Evolutionary conservation across 306 rosid genomes (phyloP), one percentile per base, ranked within the genome.

Genomic region (Castanea sativa): DNA sequence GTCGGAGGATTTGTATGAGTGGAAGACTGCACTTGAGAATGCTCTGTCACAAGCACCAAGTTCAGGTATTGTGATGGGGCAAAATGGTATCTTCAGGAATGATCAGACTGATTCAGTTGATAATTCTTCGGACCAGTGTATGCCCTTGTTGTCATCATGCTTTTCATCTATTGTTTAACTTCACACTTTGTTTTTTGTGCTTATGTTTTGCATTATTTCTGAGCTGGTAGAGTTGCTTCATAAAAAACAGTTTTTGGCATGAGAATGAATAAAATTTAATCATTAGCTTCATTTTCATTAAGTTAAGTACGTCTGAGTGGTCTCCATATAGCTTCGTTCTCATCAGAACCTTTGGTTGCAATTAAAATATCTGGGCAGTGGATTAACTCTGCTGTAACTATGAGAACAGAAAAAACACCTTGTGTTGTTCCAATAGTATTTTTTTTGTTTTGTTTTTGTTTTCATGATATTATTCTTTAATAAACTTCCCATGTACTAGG

Each of bases 1-100:
- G 41, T 74, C 65, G 5, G 97, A 96, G 65, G 99, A 96, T 83
- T 86, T 96, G 76, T 84, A 90, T 52, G 98, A 93, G 86, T 96
- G 99, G 99, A 96, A 96, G 87, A 83, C 84, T 12, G 99, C 99
- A 21, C 93, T 96, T 59, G 98, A 96, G 88, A 87, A 86, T 68
- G 99, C 99, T 76, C 77, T 96, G 86, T 81, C 89, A 45, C 91
- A 91, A 79, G 97, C 99, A 77, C 99, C 98, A 0, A 87, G 60
- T 88, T 87, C 90, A 58, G 78, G 67, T 76, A 86, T 82, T 73
- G 80, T 60, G 67, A 45, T 32, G 33, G 93, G 89, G 83, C 91
- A 86, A 93, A 96, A 93, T 82, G 97, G 97, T 83, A 87, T 82
- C 83, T 80, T 76, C 84, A 91, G 90, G 90, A 90, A 88, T 21